Conservation (phyloP, 441 rosid genomes). For the Populus hybrid region DNA sequence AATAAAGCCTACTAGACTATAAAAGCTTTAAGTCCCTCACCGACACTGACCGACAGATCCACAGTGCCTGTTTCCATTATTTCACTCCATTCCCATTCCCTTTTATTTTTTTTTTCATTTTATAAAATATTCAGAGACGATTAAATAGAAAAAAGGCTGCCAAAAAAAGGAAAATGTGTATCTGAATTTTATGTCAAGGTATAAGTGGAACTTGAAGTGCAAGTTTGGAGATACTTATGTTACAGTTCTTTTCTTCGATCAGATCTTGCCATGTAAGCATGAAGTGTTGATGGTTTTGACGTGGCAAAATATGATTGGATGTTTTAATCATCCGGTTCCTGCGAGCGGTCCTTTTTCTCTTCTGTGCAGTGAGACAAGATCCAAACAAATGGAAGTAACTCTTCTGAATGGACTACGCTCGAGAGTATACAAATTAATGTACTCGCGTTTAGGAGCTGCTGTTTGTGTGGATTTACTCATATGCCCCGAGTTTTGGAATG, state of each 20-base stretch:
- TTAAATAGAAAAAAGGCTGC: not conserved
- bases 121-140: not conserved
- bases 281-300: not conserved
- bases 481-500: not conserved
- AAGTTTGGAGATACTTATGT: not conserved
- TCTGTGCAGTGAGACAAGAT: slow-evolving; percentile 1
- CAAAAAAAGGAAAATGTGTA: not conserved
- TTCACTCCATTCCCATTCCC: not conserved
- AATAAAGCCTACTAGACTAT: not conserved
- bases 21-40: slow-evolving; percentile 16
- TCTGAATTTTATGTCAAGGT: not conserved
- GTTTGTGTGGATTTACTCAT: not conserved
- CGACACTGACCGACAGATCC: slow-evolving; percentile 27
- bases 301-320: slow-evolving; percentile 5
- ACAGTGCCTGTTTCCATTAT: slow-evolving; percentile 5
- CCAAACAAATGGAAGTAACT: not conserved
- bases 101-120: not conserved
- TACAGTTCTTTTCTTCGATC: not conserved
- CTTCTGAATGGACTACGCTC: not conserved
- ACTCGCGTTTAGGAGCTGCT: not conserved
- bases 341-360: not conserved
- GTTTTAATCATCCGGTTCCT: not conserved
- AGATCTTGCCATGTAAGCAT: slow-evolving; percentile 1
- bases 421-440: not conserved
- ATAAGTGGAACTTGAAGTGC: not conserved